These are phyloP conservation scores for Aciculoconidium aculeatum DNA, from an alignment of 805 yeast species.

Conservation along the genomic window DNA sequence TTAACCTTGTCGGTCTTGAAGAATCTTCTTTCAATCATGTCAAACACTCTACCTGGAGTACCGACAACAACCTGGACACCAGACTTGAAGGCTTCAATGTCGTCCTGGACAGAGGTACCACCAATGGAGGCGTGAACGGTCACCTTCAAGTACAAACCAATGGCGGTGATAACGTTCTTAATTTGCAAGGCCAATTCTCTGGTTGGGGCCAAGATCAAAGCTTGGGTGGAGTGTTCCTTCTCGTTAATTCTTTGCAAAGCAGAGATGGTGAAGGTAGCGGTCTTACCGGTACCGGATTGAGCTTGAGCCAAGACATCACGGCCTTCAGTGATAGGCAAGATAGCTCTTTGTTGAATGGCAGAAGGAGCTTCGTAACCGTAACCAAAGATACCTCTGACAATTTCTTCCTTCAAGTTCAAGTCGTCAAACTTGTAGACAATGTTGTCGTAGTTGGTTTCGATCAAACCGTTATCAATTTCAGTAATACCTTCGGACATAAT, in stretches of 20 bases:
- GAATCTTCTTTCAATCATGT: constrained; percentile 81
- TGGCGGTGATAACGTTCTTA: constrained; percentile 75
- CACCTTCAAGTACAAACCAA: constrained; percentile 85
- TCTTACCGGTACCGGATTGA: constrained; percentile 98
- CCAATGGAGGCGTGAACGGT: constrained; percentile 92
- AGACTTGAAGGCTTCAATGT: constrained; percentile 63
- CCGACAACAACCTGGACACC: constrained; percentile 94
- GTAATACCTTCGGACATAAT: constrained; percentile 63
- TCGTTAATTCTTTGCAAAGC: constrained; percentile 83
- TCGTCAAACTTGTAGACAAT: constrained; percentile 69
- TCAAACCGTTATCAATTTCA: constrained; percentile 76
- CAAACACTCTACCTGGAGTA: constrained; percentile 93
- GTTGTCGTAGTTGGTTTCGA: constrained; percentile 95
- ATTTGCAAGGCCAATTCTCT: constrained; percentile 94
- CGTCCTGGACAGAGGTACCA: constrained; percentile 80
- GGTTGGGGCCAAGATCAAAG: constrained; percentile 88
- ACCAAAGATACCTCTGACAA: constrained; percentile 73
- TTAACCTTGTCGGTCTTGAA: constrained; percentile 71
- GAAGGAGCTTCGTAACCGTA: constrained; percentile 96
- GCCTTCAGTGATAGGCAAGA: constrained; percentile 88
- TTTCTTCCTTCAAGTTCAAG: constrained; percentile 64
- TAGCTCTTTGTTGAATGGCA: constrained; percentile 96
- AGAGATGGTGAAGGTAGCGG: constrained; percentile 95
- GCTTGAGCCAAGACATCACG: constrained; percentile 98
- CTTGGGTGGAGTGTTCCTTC: constrained; percentile 72